Conservation (phyloP, 2,329 filamentous ascomycete genomes). For the Dactylellina parvicollis region DNA sequence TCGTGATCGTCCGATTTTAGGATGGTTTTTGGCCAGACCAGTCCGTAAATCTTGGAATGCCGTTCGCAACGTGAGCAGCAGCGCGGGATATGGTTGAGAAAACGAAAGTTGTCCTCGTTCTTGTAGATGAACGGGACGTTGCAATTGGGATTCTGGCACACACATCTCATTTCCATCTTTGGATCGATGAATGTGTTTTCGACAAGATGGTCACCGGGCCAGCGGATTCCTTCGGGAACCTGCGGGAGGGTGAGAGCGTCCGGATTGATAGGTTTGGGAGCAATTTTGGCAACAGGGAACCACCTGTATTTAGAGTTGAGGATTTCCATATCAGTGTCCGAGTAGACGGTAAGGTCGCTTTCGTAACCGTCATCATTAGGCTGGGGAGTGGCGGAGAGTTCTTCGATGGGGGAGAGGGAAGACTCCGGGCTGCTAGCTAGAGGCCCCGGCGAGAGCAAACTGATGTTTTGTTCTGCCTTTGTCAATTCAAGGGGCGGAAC, state of each 20-base stretch:
- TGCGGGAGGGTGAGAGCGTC: constrained; percentile 36
- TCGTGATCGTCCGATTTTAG: constrained; percentile 77
- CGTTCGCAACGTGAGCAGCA: constrained; percentile 93
- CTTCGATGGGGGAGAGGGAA: constrained; percentile 12
- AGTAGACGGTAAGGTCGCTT: constrained; percentile 48
- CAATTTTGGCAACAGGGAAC: constrained; percentile 19
- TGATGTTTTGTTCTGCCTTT: constrained; percentile 15
- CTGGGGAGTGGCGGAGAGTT: not conserved
- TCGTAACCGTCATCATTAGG: constrained; percentile 45
- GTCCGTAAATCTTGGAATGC: constrained; percentile 95
- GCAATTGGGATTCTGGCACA: constrained; percentile 46
- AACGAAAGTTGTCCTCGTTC: constrained; percentile 49
- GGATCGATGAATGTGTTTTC: constrained; percentile 47
- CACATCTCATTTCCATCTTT: constrained; percentile 48
- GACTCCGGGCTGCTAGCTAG: constrained; percentile 10
- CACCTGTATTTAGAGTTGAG: constrained; percentile 49
- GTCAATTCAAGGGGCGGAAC: constrained; percentile 4
- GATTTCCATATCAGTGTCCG: constrained; percentile 50
- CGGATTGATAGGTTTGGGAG: constrained; percentile 40
- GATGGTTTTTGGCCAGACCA: constrained; percentile 94
- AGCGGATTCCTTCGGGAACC: constrained; percentile 44
- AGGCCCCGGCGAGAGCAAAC: constrained; percentile 6
- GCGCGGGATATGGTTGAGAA: constrained; percentile 70
- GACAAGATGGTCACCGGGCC: constrained; percentile 39
- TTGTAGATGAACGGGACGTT: constrained; percentile 43